A percentile compares a stretch with the other conserved stretches of the same genome.
Conservation (phyloP, 495 filamentous ascomycete genomes). For the Penicillium canariense region DNA sequence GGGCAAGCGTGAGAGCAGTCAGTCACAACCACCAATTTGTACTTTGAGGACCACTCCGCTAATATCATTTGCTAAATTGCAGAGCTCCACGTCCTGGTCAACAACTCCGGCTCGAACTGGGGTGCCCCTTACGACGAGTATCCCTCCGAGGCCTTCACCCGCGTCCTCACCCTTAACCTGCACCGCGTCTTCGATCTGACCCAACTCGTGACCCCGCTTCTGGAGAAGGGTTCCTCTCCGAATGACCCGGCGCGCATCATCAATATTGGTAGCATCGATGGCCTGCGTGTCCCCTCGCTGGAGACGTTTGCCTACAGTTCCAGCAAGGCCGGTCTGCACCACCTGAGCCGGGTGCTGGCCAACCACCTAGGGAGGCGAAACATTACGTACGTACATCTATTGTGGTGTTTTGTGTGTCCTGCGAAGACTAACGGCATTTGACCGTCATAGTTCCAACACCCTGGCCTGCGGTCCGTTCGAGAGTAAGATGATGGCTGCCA, state of each 20-base stretch:
- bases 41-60: not conserved
- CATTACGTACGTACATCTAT: slow-evolving; percentile 53
- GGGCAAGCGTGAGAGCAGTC: slow-evolving; percentile 57
- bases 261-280: slow-evolving; percentile 74
- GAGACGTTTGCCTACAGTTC: slow-evolving; percentile 77
- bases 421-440: slow-evolving; percentile 2
- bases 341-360: slow-evolving; percentile 70
- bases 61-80: slow-evolving; percentile 1
- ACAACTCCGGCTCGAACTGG: slow-evolving; percentile 77
- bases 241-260: slow-evolving; percentile 63
- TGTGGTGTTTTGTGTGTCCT: not conserved
- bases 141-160: slow-evolving; percentile 64
- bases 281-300: slow-evolving; percentile 61
- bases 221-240: slow-evolving; percentile 53
- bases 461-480: slow-evolving; percentile 80
- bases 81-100: slow-evolving; percentile 74
- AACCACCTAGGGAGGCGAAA: slow-evolving; percentile 65
- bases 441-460: slow-evolving; percentile 50
- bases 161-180: slow-evolving; percentile 76
- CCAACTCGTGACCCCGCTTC: slow-evolving; percentile 66
- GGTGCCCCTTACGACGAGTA: slow-evolving; percentile 67
- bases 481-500: slow-evolving; percentile 81
- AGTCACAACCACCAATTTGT: slow-evolving; percentile 16
- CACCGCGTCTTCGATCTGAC: slow-evolving; percentile 79
- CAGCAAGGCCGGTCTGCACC: slow-evolving; percentile 71